Evolutionary conservation across 1,284 basidiomycete genomes (phyloP).

Genomic region (Heliocybe sulcata): DNA sequence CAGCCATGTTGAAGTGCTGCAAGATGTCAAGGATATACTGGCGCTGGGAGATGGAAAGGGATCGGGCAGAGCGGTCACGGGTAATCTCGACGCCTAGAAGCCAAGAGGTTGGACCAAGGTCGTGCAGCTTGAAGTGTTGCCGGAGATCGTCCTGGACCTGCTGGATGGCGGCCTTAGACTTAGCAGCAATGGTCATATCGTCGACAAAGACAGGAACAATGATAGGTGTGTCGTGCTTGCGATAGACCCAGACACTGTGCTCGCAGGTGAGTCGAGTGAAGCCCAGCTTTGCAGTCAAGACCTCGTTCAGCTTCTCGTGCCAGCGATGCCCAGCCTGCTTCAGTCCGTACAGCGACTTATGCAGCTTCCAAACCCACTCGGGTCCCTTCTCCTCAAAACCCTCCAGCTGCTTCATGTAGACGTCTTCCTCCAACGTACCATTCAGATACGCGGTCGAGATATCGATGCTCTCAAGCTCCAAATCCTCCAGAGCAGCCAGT

Average conservation of each 20-base stretch:
- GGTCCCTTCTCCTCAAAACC: constrained; percentile 20
- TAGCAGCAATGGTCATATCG: constrained; percentile 6
- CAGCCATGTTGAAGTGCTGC: constrained; percentile 18
- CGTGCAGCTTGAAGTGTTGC: constrained; percentile 15
- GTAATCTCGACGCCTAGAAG: constrained; percentile 4
- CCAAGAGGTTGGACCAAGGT: constrained; percentile 13
- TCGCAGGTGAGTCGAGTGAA: constrained; percentile 1
- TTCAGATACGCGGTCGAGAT: constrained; percentile 25
- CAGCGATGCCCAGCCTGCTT: constrained; percentile 7
- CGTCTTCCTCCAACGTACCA: constrained; percentile 21
- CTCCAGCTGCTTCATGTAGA: constrained; percentile 23
- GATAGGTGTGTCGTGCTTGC: not conserved
- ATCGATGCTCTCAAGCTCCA: constrained; percentile 28
- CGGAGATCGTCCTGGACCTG: constrained; percentile 8
- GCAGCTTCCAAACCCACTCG: constrained; percentile 1
- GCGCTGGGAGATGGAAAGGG: not conserved
- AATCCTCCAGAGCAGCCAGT: constrained; percentile 23
- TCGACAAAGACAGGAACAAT: constrained; percentile 2
- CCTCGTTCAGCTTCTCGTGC: constrained; percentile 3
- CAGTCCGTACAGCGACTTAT: constrained; percentile 12
- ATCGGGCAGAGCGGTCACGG: no score
- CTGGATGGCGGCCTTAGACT: constrained; percentile 6
- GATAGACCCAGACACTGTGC: not conserved
- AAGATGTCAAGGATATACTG: not conserved
- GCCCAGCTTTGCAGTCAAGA: constrained; percentile 1